Percentiles rank a stretch among this genome's conserved stretches.
Conservation (phyloP, 2,329 filamentous ascomycete genomes). For the Tolypocladium tundrense region DNA sequence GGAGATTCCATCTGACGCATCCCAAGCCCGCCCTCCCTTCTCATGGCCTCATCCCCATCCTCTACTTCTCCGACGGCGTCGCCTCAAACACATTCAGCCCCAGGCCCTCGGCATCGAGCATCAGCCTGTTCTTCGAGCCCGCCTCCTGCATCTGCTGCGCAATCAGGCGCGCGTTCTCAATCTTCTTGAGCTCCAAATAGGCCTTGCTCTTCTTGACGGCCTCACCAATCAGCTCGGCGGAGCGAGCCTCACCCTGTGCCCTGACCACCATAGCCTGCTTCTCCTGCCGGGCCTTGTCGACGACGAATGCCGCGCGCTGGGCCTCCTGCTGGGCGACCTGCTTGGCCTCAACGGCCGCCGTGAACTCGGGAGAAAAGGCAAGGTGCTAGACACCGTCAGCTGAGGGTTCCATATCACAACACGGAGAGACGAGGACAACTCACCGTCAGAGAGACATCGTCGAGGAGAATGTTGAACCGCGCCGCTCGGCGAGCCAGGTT, state of each 20-base stretch:
- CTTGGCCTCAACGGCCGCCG: conserved; percentile 63
- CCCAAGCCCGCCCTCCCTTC: conserved; percentile 3
- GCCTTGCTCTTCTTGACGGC: conserved; percentile 99
- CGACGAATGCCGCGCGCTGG: conserved; percentile 91
- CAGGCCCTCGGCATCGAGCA: conserved; percentile 82
- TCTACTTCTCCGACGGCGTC: conserved; percentile 32
- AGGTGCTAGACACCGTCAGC: conserved; percentile 41
- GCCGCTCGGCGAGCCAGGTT: conserved; percentile 86
- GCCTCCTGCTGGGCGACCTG: conserved; percentile 83
- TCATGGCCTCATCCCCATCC: conserved; percentile 2
- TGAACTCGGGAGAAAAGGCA: conserved; percentile 65
- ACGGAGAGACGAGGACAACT: conserved; percentile 14
- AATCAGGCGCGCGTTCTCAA: conserved; percentile 89
- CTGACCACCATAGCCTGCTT: conserved; percentile 98
- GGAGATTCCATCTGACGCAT: conserved; percentile 26
- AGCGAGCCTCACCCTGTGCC: conserved; percentile 97
- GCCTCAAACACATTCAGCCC: conserved; percentile 74
- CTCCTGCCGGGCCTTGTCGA: conserved; percentile 98
- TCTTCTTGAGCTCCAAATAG: conserved; percentile 94
- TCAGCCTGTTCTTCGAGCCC: conserved; percentile 83
- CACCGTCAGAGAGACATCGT: conserved; percentile 95
- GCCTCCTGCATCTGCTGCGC: conserved; percentile 79
- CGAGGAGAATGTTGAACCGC: conserved; percentile 92
- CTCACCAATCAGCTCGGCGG: conserved; percentile 94
- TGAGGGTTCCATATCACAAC: too few species aligned